Percentiles rank a stretch among this genome's conserved stretches.
These are phyloP conservation scores for Pelargonium citronellum DNA, from an alignment of 441 rosid genomes.

Conservation along the genomic window DNA sequence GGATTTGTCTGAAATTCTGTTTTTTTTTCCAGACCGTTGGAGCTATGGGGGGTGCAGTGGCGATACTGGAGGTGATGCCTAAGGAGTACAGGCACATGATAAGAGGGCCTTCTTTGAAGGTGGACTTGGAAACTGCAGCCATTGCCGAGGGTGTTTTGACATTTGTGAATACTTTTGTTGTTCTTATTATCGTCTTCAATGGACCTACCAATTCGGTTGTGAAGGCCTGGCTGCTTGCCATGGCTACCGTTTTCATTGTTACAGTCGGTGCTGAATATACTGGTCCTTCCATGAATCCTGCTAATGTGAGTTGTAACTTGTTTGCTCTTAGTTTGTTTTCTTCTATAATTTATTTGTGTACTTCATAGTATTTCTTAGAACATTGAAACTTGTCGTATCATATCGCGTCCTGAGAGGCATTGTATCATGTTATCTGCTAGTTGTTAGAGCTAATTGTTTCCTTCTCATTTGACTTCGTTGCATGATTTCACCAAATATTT, in stretches of 20 bases:
- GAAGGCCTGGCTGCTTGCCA: conserved; percentile 53
- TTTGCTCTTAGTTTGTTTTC: background rate
- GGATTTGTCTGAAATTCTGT: too few relatives aligned
- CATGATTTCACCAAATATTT: too few relatives aligned
- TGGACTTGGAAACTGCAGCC: conserved; percentile 66
- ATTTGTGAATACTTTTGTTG: conserved; percentile 52
- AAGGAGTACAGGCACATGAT: conserved; percentile 53
- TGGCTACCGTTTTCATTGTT: conserved; percentile 9
- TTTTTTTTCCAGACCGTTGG: conserved; percentile 51
- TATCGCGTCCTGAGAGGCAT: too few relatives aligned
- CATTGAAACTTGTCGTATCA: too few relatives aligned
- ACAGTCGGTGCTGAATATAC: background rate
- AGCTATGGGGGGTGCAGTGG: conserved; percentile 68
- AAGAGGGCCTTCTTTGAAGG: conserved; percentile 53
- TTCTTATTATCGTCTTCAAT: conserved; percentile 46
- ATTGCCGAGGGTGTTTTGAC: conserved; percentile 67
- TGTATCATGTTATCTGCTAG: too few relatives aligned
- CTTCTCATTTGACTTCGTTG: too few relatives aligned
- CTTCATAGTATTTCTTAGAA: background rate
- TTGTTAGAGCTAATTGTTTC: too few relatives aligned
- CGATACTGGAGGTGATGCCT: conserved; percentile 67
- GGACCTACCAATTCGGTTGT: conserved; percentile 52
- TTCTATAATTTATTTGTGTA: background rate
- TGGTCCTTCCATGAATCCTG: background rate
- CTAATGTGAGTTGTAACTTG: background rate